A percentile compares a stretch with the other conserved stretches of the same genome.
These are phyloP conservation scores for Limonomyces culmigenus DNA, from an alignment of 1,284 basidiomycete genomes.

Conservation along the genomic window DNA sequence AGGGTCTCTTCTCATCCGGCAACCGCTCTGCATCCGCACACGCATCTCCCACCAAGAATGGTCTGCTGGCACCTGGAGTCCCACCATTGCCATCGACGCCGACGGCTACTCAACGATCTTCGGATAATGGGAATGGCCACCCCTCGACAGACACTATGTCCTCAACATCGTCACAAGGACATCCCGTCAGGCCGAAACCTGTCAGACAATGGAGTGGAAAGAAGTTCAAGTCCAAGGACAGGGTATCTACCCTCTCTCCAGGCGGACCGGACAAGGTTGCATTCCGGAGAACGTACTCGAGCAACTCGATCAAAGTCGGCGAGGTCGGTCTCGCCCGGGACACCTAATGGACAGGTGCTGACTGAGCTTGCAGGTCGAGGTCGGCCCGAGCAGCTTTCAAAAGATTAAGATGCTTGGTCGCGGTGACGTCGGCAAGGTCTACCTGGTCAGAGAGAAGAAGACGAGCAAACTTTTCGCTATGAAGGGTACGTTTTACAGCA, in stretches of 20 bases:
- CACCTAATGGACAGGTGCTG: constrained; percentile 2
- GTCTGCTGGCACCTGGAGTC: constrained; percentile 51
- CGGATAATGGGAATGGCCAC: constrained; percentile 35
- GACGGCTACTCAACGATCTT: no score
- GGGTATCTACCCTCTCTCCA: constrained; percentile 22
- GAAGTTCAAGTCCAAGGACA: constrained; percentile 20
- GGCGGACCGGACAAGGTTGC: constrained; percentile 46
- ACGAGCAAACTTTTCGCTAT: constrained; percentile 84
- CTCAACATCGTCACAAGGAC: constrained; percentile 47
- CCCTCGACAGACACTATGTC: constrained; percentile 59
- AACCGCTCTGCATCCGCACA: constrained; percentile 24
- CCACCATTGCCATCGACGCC: no score
- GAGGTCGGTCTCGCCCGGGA: constrained; percentile 33
- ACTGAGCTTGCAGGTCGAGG: constrained; percentile 50
- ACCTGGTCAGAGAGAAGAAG: constrained; percentile 93
- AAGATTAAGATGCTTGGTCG: constrained; percentile 93
- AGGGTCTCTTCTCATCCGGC: constrained; percentile 62
- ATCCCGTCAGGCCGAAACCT: constrained; percentile 17
- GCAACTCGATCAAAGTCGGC: constrained; percentile 92
- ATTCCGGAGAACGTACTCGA: constrained; percentile 90
- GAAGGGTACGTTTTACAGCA: constrained; percentile 55
- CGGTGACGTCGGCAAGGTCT: constrained; percentile 93
- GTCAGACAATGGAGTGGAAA: no score
- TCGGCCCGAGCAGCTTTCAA: constrained; percentile 78
- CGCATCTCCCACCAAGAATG: constrained; percentile 42